These are phyloP conservation scores for Chimonanthus salicifolius DNA, from an alignment of 164 flowering plant genomes.

Conservation along the genomic window DNA sequence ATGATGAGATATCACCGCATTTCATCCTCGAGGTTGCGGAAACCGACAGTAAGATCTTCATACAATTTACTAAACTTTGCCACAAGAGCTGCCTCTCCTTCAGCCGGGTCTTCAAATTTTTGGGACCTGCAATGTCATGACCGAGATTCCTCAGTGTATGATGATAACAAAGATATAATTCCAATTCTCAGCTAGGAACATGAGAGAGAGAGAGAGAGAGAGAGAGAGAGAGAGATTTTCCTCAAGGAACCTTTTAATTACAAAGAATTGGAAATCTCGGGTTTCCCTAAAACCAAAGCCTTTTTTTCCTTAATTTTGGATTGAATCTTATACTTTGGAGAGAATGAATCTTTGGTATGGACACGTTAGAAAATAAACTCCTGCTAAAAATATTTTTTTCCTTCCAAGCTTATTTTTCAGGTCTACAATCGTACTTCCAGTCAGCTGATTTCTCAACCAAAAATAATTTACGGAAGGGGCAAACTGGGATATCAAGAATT, in stretches of 20 bases:
- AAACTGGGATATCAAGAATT: neutral
- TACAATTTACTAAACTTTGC: slow-evolving; percentile 76
- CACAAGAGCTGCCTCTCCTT: slow-evolving; percentile 81
- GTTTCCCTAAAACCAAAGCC: neutral
- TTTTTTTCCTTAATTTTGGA: neutral
- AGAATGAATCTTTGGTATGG: neutral
- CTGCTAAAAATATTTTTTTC: neutral
- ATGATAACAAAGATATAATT: neutral
- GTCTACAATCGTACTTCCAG: neutral
- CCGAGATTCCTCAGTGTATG: neutral
- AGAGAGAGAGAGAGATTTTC: neutral
- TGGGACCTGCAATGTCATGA: slow-evolving; percentile 64
- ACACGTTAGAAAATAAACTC: neutral
- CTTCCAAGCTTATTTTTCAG: neutral
- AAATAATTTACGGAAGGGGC: neutral
- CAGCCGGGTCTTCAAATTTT: slow-evolving; percentile 98
- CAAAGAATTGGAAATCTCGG: neutral
- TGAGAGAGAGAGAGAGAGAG: no score
- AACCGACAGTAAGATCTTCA: slow-evolving; percentile 86
- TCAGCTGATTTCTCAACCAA: neutral
- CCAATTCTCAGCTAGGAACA: neutral
- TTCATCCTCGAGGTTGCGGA: slow-evolving; percentile 98
- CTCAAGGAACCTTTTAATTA: neutral
- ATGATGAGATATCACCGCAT: slow-evolving; percentile 40
- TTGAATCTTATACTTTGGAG: neutral